Base-by-base conservation (phyloP, 2,329 filamentous ascomycete genomes). In the Colletotrichum sp. region DNA sequence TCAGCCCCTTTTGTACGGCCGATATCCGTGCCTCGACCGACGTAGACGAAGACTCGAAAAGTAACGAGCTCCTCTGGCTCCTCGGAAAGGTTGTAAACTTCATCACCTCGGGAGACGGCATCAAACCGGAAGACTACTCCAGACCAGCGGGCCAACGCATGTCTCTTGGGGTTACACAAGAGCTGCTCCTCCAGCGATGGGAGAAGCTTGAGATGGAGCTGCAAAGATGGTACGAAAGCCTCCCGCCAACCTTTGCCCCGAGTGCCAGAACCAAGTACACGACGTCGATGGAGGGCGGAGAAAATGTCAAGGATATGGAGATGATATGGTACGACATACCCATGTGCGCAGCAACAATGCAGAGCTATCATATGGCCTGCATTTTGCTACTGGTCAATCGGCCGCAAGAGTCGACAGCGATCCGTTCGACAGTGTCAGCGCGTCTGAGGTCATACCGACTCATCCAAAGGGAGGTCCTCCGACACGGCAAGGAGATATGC, bases 51-150 rank as follows among this genome's bases (percentile, higher is more conserved):
- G 92, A 93, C 76, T 87, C 92, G 76, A 90, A 92, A 69, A 90
- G 89, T 55, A 94, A 94, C 79, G 90, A 90, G 0, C 81, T 94
- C 6, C 89, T 93, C 8, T 94, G 92, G 92, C 88, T 94, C 10
- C 86, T 92, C 75, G 90, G 91, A 8, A 93, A 93, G 79, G 89
- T 93, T 6, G 89, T 93, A 68, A 94, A 94, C 80, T 93, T 90
- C 80, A 89, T 93, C 71, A 91, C 89, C 3, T 87, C 88, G 3
- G 90, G 89, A 3, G 91, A 92, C 72, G 87, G 88, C 6, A 83
- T 90, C 4, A 39, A 12, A 2, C 16, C 63, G 2, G 34, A 72
- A 34, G 70, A 68, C 26, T 72, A 4, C 28, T 67, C 52, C 5
- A 44, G 32, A 6, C 70, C 63, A 16, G 32, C 18, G 3, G 32